Evolutionary conservation across 768 basidiomycete species (phyloP).

Genomic region (Boletus rubropictus): DNA sequence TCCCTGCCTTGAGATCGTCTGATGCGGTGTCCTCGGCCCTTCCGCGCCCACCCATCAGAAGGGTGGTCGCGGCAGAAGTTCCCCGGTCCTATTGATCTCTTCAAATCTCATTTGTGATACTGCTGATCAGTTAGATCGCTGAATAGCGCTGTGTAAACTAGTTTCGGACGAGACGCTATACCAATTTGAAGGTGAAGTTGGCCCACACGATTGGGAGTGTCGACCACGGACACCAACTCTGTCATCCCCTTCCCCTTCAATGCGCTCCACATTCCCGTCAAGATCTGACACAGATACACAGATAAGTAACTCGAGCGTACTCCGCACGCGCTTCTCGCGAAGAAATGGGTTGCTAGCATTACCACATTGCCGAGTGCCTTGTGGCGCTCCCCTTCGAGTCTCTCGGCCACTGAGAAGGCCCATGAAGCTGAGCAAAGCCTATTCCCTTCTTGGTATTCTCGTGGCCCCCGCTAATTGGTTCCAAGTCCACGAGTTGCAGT

Average conservation of each 20-base stretch:
- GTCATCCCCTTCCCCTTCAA: no score
- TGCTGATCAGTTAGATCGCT: background rate
- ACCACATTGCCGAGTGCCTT: background rate
- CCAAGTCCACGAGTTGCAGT: background rate
- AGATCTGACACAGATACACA: background rate
- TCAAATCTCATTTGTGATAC: conserved; percentile 1
- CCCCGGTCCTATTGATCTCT: background rate
- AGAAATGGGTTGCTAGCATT: background rate
- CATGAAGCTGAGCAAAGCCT: background rate
- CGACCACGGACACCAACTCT: background rate
- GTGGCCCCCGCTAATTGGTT: background rate
- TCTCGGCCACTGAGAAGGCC: background rate
- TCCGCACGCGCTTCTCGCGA: background rate
- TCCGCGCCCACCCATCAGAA: conserved; percentile 3
- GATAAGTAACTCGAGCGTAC: background rate
- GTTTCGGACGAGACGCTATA: background rate
- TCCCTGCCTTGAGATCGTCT: background rate
- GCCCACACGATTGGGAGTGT: background rate
- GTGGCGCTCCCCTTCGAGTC: background rate
- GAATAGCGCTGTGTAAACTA: background rate
- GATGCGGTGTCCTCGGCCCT: conserved; percentile 17
- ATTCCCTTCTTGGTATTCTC: background rate
- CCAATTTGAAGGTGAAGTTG: background rate
- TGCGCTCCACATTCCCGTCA: background rate
- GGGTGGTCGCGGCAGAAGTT: background rate